A percentile compares a stretch with the other conserved stretches of the same genome.
Evolutionary conservation across 225 moss, liverwort and hornwort genomes (phyloP).

Genomic region (Ulota crispa): DNA sequence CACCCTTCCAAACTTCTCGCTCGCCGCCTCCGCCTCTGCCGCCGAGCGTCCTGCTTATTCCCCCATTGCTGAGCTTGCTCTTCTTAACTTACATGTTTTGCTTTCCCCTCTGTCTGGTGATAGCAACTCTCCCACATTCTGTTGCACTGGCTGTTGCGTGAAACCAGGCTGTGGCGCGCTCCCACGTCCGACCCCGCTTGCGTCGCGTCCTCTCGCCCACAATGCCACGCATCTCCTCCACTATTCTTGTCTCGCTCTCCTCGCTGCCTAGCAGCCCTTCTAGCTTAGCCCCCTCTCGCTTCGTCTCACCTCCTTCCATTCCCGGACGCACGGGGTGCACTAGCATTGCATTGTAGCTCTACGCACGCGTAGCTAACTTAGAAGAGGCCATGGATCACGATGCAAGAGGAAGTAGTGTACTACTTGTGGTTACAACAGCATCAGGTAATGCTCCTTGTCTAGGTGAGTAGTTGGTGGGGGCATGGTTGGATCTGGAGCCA

Average conservation of each 20-base stretch:
- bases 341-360: constrained; percentile 18
- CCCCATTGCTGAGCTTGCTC: background rate
- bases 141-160: constrained; percentile 11
- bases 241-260: background rate
- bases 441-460: constrained; percentile 19
- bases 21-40: background rate
- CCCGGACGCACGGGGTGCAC: background rate
- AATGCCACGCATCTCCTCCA: constrained; percentile 8
- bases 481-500: constrained; percentile 14
- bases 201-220: constrained; percentile 13
- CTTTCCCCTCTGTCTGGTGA: background rate
- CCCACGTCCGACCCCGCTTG: constrained; percentile 12
- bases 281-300: background rate
- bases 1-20: constrained; percentile 19
- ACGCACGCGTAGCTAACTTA: background rate
- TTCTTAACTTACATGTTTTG: background rate
- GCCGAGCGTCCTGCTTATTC: constrained; percentile 14
- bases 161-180: constrained; percentile 44
- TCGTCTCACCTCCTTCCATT: background rate
- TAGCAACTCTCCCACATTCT: background rate
- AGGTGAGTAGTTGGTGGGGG: constrained; percentile 12
- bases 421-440: background rate
- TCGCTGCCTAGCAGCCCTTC: background rate
- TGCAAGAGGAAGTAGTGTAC: background rate
- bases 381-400: constrained; percentile 7